Evolutionary conservation across 2,329 filamentous ascomycete genomes (phyloP).

Genomic region (Trichoderma breve): DNA sequence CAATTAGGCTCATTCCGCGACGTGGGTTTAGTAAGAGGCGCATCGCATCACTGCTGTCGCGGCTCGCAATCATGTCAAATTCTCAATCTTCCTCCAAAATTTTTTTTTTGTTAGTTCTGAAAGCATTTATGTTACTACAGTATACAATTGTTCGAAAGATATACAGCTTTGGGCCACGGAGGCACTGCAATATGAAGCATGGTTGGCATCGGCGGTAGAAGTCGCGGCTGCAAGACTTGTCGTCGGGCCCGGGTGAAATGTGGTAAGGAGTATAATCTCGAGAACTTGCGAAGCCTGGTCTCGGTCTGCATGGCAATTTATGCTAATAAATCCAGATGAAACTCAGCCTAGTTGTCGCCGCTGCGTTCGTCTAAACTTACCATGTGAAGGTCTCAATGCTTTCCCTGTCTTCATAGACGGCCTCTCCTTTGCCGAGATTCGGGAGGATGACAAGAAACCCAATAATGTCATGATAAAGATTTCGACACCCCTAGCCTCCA

Average conservation of each 20-base stretch:
- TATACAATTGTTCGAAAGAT: neutral
- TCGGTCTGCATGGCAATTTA: neutral
- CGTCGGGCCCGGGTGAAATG: slow-evolving; percentile 12
- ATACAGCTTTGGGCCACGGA: neutral
- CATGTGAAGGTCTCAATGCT: neutral
- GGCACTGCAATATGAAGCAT: neutral
- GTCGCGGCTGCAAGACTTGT: slow-evolving; percentile 5
- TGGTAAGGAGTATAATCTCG: neutral
- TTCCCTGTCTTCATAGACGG: neutral
- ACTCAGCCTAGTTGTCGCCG: neutral
- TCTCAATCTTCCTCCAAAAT: no score
- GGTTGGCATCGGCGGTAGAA: slow-evolving; percentile 1
- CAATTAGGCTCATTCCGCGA: slow-evolving; percentile 10
- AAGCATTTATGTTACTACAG: neutral
- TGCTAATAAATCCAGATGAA: neutral
- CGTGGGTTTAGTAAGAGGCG: neutral
- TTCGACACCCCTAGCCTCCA: neutral
- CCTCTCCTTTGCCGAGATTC: neutral
- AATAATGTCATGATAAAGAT: neutral
- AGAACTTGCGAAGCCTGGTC: neutral
- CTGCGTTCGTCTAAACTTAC: neutral
- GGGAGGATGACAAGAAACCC: neutral
- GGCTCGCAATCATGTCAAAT: neutral
- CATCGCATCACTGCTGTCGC: neutral
- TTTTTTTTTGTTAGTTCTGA: no score